phyloP scores from a whole-genome alignment of 305 asterid genomes.

The Solanum hybrid region DNA sequence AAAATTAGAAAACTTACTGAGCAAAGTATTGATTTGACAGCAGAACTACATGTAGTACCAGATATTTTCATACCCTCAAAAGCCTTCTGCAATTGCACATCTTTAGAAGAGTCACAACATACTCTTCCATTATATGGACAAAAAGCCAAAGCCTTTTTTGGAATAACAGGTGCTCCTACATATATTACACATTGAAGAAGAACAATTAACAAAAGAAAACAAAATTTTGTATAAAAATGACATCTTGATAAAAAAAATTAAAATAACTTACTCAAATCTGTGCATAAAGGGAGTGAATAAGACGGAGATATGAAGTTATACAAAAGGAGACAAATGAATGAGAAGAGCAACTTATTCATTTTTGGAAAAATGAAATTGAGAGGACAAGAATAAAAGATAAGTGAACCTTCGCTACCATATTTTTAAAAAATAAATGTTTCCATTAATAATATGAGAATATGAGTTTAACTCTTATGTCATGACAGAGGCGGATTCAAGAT shows the following conservation, averaged over 20 bases:
- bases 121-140: constrained; percentile 68
- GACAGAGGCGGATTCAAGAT: not conserved
- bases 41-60: constrained; percentile 58
- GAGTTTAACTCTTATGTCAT: not conserved
- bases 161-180: constrained; percentile 59
- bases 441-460: not conserved
- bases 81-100: constrained; percentile 42
- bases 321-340: constrained; percentile 28
- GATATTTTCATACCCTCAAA: constrained; percentile 65
- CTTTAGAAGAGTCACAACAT: constrained; percentile 62
- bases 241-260: not conserved
- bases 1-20: constrained; percentile 46
- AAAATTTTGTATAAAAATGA: not conserved
- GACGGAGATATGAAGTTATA: constrained; percentile 31
- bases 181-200: not conserved
- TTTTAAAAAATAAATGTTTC: not conserved
- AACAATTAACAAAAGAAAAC: not conserved
- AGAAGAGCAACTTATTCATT: constrained; percentile 13
- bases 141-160: constrained; percentile 42
- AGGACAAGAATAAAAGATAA: not conserved
- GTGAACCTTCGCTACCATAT: not conserved
- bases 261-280: constrained; percentile 55
- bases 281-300: constrained; percentile 64
- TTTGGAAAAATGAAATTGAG: not conserved
- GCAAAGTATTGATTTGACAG: constrained; percentile 71